phyloP scores from a whole-genome alignment of 202 grass and related monocot species.

The Schoenoplectus tabernaemontani region DNA sequence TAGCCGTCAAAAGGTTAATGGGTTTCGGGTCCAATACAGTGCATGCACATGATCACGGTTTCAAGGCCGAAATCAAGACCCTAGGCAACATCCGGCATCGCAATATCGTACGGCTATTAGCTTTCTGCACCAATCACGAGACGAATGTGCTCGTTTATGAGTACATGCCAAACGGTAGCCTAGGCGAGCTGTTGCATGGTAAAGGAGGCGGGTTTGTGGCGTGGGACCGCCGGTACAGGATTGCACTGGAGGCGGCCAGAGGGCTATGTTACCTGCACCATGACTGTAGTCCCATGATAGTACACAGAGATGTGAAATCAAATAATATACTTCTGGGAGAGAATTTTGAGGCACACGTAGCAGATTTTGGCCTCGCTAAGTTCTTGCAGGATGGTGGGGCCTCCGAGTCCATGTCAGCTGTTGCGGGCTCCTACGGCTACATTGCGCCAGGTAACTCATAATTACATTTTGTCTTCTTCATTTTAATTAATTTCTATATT shows the following conservation, averaged over 20 bases:
- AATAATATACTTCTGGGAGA: constrained; percentile 86
- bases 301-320: constrained; percentile 93
- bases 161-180: constrained; percentile 82
- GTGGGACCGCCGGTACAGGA: constrained; percentile 67
- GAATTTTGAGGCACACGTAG: constrained; percentile 70
- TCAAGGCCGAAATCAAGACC: constrained; percentile 76
- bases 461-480: not conserved
- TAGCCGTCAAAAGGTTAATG: constrained; percentile 74
- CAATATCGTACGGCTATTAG: constrained; percentile 82
- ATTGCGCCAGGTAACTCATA: constrained; percentile 71
- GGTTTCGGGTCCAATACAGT: constrained; percentile 11
- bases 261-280: constrained; percentile 96
- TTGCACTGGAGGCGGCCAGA: constrained; percentile 73
- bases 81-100: constrained; percentile 85
- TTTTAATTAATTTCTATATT: not conserved
- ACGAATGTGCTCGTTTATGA: constrained; percentile 86
- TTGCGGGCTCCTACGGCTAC: constrained; percentile 96
- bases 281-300: constrained; percentile 75
- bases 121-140: constrained; percentile 47
- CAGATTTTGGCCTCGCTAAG: constrained; percentile 95
- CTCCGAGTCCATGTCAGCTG: constrained; percentile 84
- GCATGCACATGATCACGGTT: constrained; percentile 64
- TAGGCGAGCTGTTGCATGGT: constrained; percentile 76
- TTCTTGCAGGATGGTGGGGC: constrained; percentile 47
- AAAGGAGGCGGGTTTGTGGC: constrained; percentile 50